Percentiles rank a stretch among this genome's conserved stretches.
Conservation (phyloP, 345 rosid genomes). For the Punica granatum region DNA sequence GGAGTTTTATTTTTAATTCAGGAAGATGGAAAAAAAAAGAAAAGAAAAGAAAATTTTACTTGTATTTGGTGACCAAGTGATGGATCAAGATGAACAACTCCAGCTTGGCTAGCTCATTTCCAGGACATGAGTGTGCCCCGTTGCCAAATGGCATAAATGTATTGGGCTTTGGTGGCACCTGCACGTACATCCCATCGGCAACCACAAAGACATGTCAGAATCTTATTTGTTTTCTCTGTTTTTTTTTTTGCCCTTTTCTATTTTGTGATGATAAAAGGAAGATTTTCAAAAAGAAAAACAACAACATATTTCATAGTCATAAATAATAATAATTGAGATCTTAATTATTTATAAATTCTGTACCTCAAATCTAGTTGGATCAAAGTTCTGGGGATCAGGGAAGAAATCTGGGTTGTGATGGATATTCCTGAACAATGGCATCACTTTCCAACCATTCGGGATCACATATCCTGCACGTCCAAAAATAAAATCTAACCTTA, state of each 20-base stretch:
- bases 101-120: slow-evolving; percentile 87
- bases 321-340: no score
- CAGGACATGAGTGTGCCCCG: slow-evolving; percentile 94
- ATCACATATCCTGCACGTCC: slow-evolving; percentile 54
- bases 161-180: slow-evolving; percentile 69
- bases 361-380: slow-evolving; percentile 91
- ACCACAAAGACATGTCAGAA: not conserved
- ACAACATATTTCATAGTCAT: no score
- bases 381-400: slow-evolving; percentile 63
- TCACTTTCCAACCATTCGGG: slow-evolving; percentile 98
- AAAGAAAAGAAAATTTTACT: no score
- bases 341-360: no score
- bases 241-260: not conserved
- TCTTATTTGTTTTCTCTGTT: not conserved
- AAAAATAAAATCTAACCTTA: no score
- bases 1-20: no score
- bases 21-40: no score
- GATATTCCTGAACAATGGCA: slow-evolving; percentile 95
- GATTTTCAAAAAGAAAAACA: no score
- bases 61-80: slow-evolving; percentile 58
- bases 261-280: not conserved
- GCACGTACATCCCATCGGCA: slow-evolving; percentile 11
- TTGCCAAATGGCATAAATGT: slow-evolving; percentile 91
- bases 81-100: slow-evolving; percentile 73
- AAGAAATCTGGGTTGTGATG: slow-evolving; percentile 76